Evolutionary conservation across 2,329 filamentous ascomycete species (phyloP).

Genomic region (Penicillium sp.): DNA sequence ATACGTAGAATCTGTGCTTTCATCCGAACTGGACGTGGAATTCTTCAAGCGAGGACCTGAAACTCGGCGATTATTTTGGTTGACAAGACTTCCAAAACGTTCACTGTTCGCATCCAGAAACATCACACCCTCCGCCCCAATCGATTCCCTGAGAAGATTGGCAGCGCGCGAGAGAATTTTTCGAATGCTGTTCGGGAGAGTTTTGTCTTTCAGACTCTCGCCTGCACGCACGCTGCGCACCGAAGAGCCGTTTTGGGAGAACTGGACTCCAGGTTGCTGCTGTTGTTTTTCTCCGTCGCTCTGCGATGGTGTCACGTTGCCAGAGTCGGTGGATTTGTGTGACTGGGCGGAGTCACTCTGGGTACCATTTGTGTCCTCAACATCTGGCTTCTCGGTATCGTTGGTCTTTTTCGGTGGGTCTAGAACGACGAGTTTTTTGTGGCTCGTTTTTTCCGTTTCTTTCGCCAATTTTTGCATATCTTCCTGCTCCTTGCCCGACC

Average conservation of each 20-base stretch:
- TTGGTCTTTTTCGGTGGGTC: neutral
- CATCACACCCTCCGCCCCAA: slow-evolving; percentile 43
- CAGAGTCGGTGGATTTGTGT: neutral
- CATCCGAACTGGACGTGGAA: slow-evolving; percentile 11
- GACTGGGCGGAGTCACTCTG: neutral
- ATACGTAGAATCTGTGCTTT: slow-evolving; percentile 21
- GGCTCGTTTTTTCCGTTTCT: neutral
- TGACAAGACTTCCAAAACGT: slow-evolving; percentile 17
- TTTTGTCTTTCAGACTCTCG: slow-evolving; percentile 9
- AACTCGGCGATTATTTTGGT: slow-evolving; percentile 10
- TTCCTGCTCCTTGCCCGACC: slow-evolving; percentile 25
- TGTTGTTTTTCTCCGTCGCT: neutral
- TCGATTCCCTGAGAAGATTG: slow-evolving; percentile 44
- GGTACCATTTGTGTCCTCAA: neutral
- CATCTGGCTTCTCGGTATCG: no score
- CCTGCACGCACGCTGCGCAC: slow-evolving; percentile 7
- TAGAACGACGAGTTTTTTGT: neutral
- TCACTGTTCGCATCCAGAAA: slow-evolving; percentile 30
- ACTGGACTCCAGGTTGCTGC: neutral
- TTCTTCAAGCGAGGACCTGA: slow-evolving; percentile 5
- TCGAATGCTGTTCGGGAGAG: slow-evolving; percentile 12
- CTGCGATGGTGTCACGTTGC: neutral
- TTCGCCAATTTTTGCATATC: slow-evolving; percentile 11
- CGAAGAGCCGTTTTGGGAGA: neutral
- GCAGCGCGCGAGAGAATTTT: slow-evolving; percentile 48